These are phyloP conservation scores for Arabidopsis thaliana DNA, from an alignment of 345 rosid species.

Conservation along the genomic window TAIR10.1 NC_003071.7:2216001-2216500, in stretches of 20 bases:
- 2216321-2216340: slow-evolving; percentile 60
- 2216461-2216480: slow-evolving; percentile 81
- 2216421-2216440: slow-evolving; percentile 73
- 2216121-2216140: slow-evolving; percentile 73
- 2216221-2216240: slow-evolving; percentile 78
- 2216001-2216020: slow-evolving; percentile 60
- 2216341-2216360: slow-evolving; percentile 64
- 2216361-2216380: slow-evolving; percentile 73
- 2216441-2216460: slow-evolving; percentile 84
- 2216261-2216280: slow-evolving; percentile 65
- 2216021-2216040: slow-evolving; percentile 63
- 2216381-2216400: slow-evolving; percentile 61
- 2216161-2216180: slow-evolving; percentile 71
- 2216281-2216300: slow-evolving; percentile 62
- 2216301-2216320: slow-evolving; percentile 67
- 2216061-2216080: slow-evolving; percentile 57
- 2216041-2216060: slow-evolving; percentile 67
- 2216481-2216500: slow-evolving; percentile 60
- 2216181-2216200: slow-evolving; percentile 61
- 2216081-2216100: slow-evolving; percentile 72
- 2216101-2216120: slow-evolving; percentile 66
- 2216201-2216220: slow-evolving; percentile 68
- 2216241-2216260: slow-evolving; percentile 66
- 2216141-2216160: slow-evolving; percentile 73
- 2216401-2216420: slow-evolving; percentile 60